Conservation (phyloP, 2,329 filamentous ascomycete species). For the Arthroderma uncinatum region DNA sequence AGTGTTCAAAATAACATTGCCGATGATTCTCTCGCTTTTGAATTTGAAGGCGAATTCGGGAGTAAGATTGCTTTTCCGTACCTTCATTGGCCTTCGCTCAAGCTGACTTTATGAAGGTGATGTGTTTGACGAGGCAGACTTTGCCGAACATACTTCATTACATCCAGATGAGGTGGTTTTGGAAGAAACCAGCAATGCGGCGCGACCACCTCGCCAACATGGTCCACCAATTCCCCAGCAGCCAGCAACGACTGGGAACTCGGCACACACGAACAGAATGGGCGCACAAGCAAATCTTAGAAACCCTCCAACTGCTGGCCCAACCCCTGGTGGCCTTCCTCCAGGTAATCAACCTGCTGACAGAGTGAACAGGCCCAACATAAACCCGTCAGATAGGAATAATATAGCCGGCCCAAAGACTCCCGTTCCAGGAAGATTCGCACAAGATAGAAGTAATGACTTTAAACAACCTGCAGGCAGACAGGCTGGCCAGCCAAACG, state of each 20-base stretch:
- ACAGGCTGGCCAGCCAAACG: conserved; percentile 8
- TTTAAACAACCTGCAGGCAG: conserved; percentile 3
- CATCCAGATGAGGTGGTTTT: conserved; percentile 68
- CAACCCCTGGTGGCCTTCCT: conserved; percentile 12
- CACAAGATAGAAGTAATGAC: conserved; percentile 8
- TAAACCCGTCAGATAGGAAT: conserved; percentile 9
- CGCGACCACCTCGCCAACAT: conserved; percentile 7
- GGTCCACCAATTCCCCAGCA: conserved; percentile 5
- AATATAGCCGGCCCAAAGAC: conserved; percentile 7
- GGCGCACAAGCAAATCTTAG: conserved; percentile 33
- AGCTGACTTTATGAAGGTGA: conserved; percentile 27
- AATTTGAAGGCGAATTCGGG: conserved; percentile 34
- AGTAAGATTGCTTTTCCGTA: conserved; percentile 24
- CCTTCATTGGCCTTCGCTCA: neutral
- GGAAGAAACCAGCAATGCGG: conserved; percentile 25
- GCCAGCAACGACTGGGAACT: conserved; percentile 9
- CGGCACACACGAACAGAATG: conserved; percentile 16
- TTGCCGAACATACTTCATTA: conserved; percentile 55
- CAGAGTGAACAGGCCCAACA: conserved; percentile 7
- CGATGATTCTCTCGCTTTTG: conserved; percentile 24
- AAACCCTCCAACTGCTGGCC: conserved; percentile 20
- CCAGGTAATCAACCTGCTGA: conserved; percentile 4
- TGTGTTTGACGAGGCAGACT: conserved; percentile 68
- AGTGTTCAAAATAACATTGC: conserved; percentile 21
- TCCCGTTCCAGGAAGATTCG: conserved; percentile 9